Conservation (phyloP, 805 yeast genomes). For the Ogataea siamensis region DNA sequence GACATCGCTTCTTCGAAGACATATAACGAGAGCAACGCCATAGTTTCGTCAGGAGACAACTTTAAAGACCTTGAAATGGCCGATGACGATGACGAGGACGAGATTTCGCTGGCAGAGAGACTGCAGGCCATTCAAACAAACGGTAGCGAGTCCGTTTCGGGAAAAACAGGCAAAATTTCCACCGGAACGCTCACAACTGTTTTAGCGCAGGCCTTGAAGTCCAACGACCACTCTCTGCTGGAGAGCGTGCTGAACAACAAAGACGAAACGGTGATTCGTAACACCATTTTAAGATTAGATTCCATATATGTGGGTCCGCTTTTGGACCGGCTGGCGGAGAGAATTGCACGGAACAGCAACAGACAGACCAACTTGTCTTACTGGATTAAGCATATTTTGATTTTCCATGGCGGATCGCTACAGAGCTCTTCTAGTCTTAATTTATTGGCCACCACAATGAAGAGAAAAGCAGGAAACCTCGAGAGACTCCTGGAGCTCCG, state of each 20-base stretch:
- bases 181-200: constrained; percentile 81
- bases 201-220: constrained; percentile 82
- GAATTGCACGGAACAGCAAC: constrained; percentile 48
- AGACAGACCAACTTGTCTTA: constrained; percentile 49
- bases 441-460: constrained; percentile 45
- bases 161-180: constrained; percentile 47
- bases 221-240: constrained; percentile 80
- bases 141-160: constrained; percentile 20
- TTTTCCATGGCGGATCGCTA: constrained; percentile 51
- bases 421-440: constrained; percentile 46
- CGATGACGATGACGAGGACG: constrained; percentile 42
- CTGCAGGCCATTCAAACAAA: constrained; percentile 34
- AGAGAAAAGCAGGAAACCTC: constrained; percentile 47
- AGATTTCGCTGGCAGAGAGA: constrained; percentile 51
- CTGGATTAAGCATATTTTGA: constrained; percentile 57
- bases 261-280: constrained; percentile 48
- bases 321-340: constrained; percentile 51
- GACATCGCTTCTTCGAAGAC: constrained; percentile 52
- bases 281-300: constrained; percentile 49
- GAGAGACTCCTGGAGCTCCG: constrained; percentile 51
- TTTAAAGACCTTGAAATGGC: constrained; percentile 52
- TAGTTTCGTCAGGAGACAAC: constrained; percentile 63
- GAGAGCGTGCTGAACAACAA: constrained; percentile 73
- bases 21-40: constrained; percentile 61
- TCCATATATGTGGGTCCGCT: constrained; percentile 48